phyloP scores from a whole-genome alignment of 768 basidiomycete species.

The Gelatoporia subvermispora region DNA sequence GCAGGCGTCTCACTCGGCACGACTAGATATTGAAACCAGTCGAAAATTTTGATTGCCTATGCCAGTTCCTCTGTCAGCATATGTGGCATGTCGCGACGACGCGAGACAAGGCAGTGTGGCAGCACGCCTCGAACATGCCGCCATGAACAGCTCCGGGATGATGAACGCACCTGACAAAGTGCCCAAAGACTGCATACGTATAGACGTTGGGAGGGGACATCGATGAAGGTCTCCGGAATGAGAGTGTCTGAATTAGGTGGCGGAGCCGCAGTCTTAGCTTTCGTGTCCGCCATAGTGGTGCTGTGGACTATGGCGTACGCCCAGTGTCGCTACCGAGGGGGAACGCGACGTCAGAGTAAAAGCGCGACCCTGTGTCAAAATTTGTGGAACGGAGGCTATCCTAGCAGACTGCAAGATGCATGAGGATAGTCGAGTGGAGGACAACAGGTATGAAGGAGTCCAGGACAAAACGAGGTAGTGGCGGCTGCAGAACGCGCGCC shows the following conservation, averaged over 20 bases:
- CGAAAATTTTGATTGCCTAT: conserved; percentile 73
- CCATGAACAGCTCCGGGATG: background rate
- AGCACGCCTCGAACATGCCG: too few species aligned
- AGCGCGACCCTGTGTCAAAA: too few species aligned
- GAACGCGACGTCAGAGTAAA: background rate
- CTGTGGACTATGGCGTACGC: background rate
- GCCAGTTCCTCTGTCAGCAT: background rate
- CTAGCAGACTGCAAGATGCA: background rate
- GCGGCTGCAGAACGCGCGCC: too few species aligned
- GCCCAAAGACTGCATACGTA: conserved; percentile 74
- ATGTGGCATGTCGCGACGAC: too few species aligned
- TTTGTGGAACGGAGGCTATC: background rate
- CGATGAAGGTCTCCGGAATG: conserved; percentile 70
- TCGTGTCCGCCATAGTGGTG: conserved; percentile 14
- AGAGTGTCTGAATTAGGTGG: conserved; percentile 36
- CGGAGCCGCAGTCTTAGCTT: conserved; percentile 2
- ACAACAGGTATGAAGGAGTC: too few species aligned
- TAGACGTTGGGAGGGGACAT: conserved; percentile 74
- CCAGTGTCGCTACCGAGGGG: background rate
- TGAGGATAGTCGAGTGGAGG: too few species aligned
- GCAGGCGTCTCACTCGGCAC: conserved; percentile 38
- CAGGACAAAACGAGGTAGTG: too few species aligned
- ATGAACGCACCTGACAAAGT: conserved; percentile 58
- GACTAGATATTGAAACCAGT: conserved; percentile 55
- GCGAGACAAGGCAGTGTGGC: too few species aligned